Conservation (phyloP, 768 basidiomycete species). For the Leccinum ochraceum region DNA sequence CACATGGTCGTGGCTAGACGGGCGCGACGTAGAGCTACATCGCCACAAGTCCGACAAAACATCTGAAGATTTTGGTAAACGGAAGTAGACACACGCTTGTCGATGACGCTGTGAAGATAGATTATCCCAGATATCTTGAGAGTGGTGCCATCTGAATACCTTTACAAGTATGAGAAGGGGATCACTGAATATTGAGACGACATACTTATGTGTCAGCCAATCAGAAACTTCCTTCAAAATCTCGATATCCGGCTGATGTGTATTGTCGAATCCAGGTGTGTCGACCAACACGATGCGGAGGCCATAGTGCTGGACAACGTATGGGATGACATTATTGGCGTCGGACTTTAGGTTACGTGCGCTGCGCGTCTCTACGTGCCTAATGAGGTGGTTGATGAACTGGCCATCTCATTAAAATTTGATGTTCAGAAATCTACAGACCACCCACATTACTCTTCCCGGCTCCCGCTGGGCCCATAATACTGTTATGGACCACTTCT, state of each 20-base stretch:
- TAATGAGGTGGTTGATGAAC: not conserved
- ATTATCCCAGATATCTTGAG: slow-evolving; percentile 28
- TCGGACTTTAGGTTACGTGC: too few relatives aligned
- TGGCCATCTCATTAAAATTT: not conserved
- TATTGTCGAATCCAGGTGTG: not conserved
- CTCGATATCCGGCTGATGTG: not conserved
- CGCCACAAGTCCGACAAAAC: slow-evolving; percentile 25
- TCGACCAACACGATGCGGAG: not conserved
- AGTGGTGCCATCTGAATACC: too few relatives aligned
- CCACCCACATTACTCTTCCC: too few relatives aligned
- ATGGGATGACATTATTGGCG: too few relatives aligned
- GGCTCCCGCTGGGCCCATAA: too few relatives aligned
- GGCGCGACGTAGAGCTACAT: too few relatives aligned
- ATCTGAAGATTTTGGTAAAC: slow-evolving; percentile 31
- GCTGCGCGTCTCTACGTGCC: not conserved
- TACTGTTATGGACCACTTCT: too few relatives aligned
- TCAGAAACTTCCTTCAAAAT: not conserved
- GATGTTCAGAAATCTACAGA: too few relatives aligned
- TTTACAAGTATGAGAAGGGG: not conserved
- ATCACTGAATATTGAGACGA: not conserved
- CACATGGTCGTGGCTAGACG: too few relatives aligned
- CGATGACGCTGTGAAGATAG: slow-evolving; percentile 36
- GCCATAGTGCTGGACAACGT: not conserved
- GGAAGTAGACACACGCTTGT: slow-evolving; percentile 35
- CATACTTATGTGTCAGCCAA: slow-evolving; percentile 22